These are phyloP conservation scores for Penicillium cataractarum DNA, from an alignment of 495 filamentous ascomycete species.

Conservation along the genomic window DNA sequence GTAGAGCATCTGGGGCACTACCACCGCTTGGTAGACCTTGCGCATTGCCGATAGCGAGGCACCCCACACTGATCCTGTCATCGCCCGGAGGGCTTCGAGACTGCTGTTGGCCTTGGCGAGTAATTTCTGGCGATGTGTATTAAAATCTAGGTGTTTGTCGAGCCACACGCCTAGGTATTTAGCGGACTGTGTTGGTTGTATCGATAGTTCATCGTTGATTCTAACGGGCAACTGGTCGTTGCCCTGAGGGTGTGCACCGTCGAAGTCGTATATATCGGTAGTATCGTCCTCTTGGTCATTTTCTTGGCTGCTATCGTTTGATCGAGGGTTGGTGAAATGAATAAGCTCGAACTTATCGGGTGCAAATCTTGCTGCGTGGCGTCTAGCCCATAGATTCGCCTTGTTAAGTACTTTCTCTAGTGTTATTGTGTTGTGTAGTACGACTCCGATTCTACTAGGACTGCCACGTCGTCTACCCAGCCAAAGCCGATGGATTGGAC, in stretches of 20 bases:
- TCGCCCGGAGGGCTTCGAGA: constrained; percentile 15
- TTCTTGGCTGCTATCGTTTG: background rate
- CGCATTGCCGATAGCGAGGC: constrained; percentile 12
- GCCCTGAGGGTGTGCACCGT: background rate
- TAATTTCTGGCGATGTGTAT: constrained; percentile 7
- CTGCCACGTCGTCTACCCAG: constrained; percentile 23
- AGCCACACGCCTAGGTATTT: constrained; percentile 25
- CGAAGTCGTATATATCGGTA: background rate
- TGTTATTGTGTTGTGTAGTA: constrained; percentile 7
- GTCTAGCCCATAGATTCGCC: constrained; percentile 12
- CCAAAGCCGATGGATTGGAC: background rate
- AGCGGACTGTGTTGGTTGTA: background rate
- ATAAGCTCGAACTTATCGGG: constrained; percentile 18
- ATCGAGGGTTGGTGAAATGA: constrained; percentile 6
- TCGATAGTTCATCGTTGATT: background rate
- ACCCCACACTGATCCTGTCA: constrained; percentile 22
- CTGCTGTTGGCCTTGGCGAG: constrained; percentile 15
- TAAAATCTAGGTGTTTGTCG: constrained; percentile 21
- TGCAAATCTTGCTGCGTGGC: constrained; percentile 24
- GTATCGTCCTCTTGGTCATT: background rate
- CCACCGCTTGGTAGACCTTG: constrained; percentile 24
- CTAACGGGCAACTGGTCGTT: background rate
- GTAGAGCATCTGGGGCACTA: constrained; percentile 26
- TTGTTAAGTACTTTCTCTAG: constrained; percentile 7
- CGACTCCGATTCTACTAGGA: constrained; percentile 3